Evolutionary conservation across 768 basidiomycete species (phyloP).

Genomic region (Peribolospora kevripleyi): DNA sequence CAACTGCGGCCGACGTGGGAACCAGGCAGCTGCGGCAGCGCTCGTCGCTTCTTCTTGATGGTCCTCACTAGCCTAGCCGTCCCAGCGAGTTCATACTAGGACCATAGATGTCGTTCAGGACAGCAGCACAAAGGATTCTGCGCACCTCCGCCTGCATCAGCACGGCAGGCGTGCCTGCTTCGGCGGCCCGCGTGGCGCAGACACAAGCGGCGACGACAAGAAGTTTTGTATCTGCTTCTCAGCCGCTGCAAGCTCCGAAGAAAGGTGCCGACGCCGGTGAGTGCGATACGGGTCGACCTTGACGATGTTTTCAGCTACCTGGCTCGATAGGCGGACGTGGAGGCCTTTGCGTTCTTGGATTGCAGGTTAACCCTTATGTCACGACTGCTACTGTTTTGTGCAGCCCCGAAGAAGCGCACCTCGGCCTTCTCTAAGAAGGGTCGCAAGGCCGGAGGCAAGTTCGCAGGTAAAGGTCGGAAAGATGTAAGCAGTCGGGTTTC

Average conservation of each 20-base stretch:
- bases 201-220: no score
- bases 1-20: background rate
- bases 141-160: no score
- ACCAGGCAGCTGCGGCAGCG: background rate
- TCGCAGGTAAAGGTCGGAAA: background rate
- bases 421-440: background rate
- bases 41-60: background rate
- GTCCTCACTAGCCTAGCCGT: background rate
- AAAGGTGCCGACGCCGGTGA: background rate
- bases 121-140: no score
- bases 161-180: no score
- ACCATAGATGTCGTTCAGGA: no score
- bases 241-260: background rate
- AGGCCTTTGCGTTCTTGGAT: no score
- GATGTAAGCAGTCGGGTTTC: background rate
- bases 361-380: no score
- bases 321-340: background rate
- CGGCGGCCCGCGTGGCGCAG: no score
- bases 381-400: background rate
- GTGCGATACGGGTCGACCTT: background rate
- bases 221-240: background rate
- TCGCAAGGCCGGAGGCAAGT: background rate
- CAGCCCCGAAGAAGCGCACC: background rate
- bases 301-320: background rate
- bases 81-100: no score